These are phyloP conservation scores for Plasmodium coatneyi DNA, from an alignment of 169 alveolate species.

Conservation along the genomic window DNA sequence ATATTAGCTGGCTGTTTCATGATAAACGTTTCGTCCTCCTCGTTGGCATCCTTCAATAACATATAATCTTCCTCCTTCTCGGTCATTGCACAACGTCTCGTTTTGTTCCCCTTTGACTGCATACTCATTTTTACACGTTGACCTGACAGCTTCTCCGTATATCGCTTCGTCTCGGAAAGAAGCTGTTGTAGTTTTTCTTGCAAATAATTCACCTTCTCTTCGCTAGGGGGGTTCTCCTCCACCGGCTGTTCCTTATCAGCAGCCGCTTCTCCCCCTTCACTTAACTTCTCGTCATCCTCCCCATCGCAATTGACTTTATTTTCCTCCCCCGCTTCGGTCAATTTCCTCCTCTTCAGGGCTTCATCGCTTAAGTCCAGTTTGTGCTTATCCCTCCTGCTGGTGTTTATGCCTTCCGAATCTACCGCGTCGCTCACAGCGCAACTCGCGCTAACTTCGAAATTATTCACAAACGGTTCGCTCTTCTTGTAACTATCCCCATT, in stretches of 20 bases:
- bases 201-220: slow-evolving; percentile 37
- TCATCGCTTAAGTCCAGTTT: neutral
- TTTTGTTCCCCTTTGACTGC: slow-evolving; percentile 9
- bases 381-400: neutral
- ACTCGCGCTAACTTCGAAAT: neutral
- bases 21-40: slow-evolving; percentile 47
- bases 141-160: slow-evolving; percentile 57
- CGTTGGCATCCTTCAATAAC: slow-evolving; percentile 43
- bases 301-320: neutral
- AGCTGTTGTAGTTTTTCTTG: slow-evolving; percentile 47
- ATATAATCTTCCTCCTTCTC: slow-evolving; percentile 67
- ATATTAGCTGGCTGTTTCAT: slow-evolving; percentile 77
- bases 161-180: slow-evolving; percentile 34
- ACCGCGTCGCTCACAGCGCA: neutral
- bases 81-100: slow-evolving; percentile 49
- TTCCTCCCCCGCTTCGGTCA: neutral
- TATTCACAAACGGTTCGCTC: neutral
- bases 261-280: slow-evolving; percentile 17
- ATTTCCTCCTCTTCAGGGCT: slow-evolving; percentile 18
- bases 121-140: slow-evolving; percentile 28
- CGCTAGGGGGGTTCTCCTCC: slow-evolving; percentile 72
- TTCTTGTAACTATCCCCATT: neutral
- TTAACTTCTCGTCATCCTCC: neutral
- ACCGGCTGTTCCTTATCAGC: slow-evolving; percentile 39
- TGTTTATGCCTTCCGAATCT: neutral